Conservation (phyloP, 257 asterid species). For the Agastache rugosa region DNA sequence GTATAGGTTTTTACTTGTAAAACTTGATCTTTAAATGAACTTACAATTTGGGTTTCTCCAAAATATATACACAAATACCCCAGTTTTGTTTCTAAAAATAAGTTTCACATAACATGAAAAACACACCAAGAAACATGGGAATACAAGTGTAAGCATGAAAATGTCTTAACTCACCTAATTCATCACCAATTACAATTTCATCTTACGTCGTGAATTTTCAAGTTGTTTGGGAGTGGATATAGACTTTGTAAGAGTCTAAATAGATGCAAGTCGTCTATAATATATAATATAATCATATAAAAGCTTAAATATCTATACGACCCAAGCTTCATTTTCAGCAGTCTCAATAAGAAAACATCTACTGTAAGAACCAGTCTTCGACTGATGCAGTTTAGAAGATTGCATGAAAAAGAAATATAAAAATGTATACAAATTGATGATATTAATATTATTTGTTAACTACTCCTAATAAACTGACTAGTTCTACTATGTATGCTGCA, state of each 20-base stretch:
- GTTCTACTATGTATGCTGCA: slow-evolving; percentile 29
- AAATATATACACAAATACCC: no score
- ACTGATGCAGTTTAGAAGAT: background rate
- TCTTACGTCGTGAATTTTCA: background rate
- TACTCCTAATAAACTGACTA: slow-evolving; percentile 34
- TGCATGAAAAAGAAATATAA: background rate
- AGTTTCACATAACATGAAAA: no score
- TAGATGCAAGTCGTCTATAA: background rate
- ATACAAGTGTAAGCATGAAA: no score
- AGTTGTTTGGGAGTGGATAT: slow-evolving; percentile 11
- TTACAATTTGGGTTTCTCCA: no score
- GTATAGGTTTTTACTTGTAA: no score
- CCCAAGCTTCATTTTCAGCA: background rate
- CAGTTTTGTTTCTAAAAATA: no score
- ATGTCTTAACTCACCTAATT: no score
- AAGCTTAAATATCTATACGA: background rate
- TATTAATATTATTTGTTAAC: background rate
- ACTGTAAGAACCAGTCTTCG: background rate
- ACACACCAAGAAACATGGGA: no score
- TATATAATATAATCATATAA: background rate
- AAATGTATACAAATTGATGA: background rate
- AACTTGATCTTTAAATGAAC: no score
- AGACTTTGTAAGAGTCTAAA: slow-evolving; percentile 19
- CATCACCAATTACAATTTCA: background rate
- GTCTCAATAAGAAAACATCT: background rate